A percentile compares a stretch with the other conserved stretches of the same genome.
Conservation (phyloP, 768 basidiomycete genomes). For the Gautieria morchelliformis region DNA sequence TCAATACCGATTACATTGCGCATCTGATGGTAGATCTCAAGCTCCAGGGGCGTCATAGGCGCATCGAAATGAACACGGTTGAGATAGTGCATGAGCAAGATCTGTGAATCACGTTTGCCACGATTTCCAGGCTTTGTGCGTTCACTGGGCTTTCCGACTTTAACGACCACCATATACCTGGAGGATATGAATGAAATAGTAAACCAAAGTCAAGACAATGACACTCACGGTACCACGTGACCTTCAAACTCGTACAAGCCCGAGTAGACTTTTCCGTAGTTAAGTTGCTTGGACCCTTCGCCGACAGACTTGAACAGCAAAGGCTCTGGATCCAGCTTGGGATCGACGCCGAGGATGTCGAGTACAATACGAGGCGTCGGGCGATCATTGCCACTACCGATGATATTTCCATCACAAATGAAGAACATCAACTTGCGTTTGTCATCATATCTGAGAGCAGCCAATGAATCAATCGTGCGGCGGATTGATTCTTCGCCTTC, state of each 20-base stretch:
- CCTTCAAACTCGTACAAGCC: conserved; percentile 92
- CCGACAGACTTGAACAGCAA: conserved; percentile 86
- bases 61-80: conserved; percentile 92
- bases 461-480: conserved; percentile 84
- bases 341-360: conserved; percentile 88
- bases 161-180: conserved; percentile 87
- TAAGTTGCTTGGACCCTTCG: conserved; percentile 81
- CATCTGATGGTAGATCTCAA: conserved; percentile 97
- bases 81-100: conserved; percentile 80
- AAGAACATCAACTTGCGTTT: conserved; percentile 91
- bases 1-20: conserved; percentile 96
- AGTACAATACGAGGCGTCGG: conserved; percentile 88
- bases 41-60: conserved; percentile 86
- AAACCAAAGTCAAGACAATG: neutral
- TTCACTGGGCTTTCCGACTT: conserved; percentile 91
- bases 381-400: conserved; percentile 87
- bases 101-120: conserved; percentile 92
- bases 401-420: conserved; percentile 94
- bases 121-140: conserved; percentile 89
- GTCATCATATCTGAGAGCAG: conserved; percentile 86
- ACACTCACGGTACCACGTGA: conserved; percentile 83
- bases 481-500: conserved; percentile 93
- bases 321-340: conserved; percentile 84
- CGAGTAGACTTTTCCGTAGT: conserved; percentile 93
- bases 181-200: conserved; percentile 8